Base-by-base conservation (phyloP, 371 early-diverging fungal genomes). In the Apophysomyces sp. region DNA sequence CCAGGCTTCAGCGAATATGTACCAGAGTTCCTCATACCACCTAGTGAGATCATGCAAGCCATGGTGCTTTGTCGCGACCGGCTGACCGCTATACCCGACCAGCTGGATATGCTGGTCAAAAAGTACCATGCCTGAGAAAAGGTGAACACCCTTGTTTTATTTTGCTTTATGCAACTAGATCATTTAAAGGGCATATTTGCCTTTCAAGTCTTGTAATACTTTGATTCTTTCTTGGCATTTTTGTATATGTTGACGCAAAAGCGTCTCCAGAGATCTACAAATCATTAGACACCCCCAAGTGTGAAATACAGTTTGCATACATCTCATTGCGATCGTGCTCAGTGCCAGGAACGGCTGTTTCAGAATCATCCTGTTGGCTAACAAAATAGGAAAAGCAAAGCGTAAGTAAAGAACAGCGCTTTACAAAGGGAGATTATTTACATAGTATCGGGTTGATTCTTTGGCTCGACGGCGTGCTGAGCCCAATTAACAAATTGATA, bases 41-140 rank as follows among this genome's bases (percentile, higher is more conserved):
- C 78, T 12, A 73, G 78, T 55, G 78, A 81, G 32, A 66, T 76
- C 52, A 77, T 81, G 78, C 74, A 68, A 52, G 63, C 55, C 8
- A 76, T 78, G 76, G 71, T 80, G 2, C 34, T 68, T 2, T 72
- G 56, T 52, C 74, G 77, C n/a, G 39, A 64, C 5, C 41, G 57
- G 16, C 32, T 21, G 16, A 15, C 58, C 4, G 49, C 44, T 16
- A 72, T 72, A 49, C 66, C 73, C 9, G 28, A 52, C 16, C 62
- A 64, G 26, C 30, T 72, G n/a, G 26, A 54, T 30, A 37, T 44
- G 16, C 55, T 72, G 21, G 63, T 31, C 5, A 21, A 36, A 52
- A 61, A 58, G 52, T 59, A 56, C 24, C 18, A 0, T 29, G 29
- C 26, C 13, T 34, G 34, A n/a, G n/a, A n/a, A n/a, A n/a, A n/a